Base-by-base conservation (phyloP, 140 eudicot genomes). In the Bidens hawaiensis region DNA sequence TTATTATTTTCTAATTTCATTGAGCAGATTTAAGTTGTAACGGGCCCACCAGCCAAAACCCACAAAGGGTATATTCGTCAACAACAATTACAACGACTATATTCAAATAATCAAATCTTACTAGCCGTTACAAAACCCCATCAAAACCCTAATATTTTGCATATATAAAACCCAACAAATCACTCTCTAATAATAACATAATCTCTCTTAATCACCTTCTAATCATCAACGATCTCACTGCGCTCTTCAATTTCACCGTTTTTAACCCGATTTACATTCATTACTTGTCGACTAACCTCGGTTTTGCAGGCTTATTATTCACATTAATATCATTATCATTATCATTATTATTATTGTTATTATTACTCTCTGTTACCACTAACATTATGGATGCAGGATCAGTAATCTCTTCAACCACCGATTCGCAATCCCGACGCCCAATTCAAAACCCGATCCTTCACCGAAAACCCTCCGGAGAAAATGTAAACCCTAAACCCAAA, bases 331-430 rank as follows among this genome's bases (percentile, higher is more conserved):
- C 8, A 30, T 30, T 30, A 30, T 30, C 8, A 30, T 30, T 30
- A 30, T 30, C 8, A 30, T 30, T 30, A 30, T 30, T 30, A 30
- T 30, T 30, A 30, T 30, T 30, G 3, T 30, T 30, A 4, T 30
- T 30, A 5, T 65, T 15, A 65, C 24, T 64, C n/a, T 56, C n/a
- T 60, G 33, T 65, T 77, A 11, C 34, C 55, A 46, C 64, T 82
- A 63, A 80, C 71, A 48, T 74, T 62, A 84, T 88, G 96, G 94
- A 79, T 74, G 85, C 94, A 84, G 96, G 90, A 72, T 75, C 75
- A 43, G 67, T 62, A 2, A 61, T 25, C 48, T 82, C 86, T 43
- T 78, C 86, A 11, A 65, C 89, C 24, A 41, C 45, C 65, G 79
- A 84, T 75, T 24, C 78, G 2, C 77, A 68, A 21, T 79, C 86